Evolutionary conservation across 345 rosid species (phyloP).

Genomic region (Rhodamnia argentea): DNA sequence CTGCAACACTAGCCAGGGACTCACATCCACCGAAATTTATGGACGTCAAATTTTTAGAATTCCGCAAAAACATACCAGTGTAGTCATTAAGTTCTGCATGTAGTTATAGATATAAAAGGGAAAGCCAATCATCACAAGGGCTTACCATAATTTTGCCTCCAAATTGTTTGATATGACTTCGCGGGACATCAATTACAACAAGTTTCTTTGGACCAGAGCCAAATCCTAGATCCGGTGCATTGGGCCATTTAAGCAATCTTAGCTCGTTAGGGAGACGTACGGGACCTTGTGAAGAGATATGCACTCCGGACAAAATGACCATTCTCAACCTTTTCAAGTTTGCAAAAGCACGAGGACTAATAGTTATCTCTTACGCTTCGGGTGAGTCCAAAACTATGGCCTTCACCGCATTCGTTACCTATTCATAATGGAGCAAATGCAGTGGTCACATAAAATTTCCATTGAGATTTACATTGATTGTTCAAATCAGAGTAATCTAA

Average conservation of each 20-base stretch:
- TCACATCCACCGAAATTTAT: no score
- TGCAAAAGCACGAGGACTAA: not conserved
- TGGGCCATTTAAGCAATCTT: not conserved
- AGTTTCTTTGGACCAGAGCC: not conserved
- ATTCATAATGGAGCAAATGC: not conserved
- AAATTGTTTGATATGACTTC: not conserved
- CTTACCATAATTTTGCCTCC: no score
- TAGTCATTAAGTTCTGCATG: no score
- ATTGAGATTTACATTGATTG: no score
- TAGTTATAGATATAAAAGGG: no score
- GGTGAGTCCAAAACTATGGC: not conserved
- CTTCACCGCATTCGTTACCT: not conserved
- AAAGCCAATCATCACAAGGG: no score
- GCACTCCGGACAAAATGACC: accelerated
- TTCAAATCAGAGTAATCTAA: accelerated
- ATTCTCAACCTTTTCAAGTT: not conserved
- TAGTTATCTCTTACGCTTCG: accelerated
- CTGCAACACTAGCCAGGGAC: no score
- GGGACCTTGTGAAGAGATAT: not conserved
- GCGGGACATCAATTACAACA: accelerated
- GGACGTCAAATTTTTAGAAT: no score
- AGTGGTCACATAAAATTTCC: not conserved
- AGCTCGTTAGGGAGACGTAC: not conserved
- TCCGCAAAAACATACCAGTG: no score
- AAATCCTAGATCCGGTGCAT: not conserved